Conservation (phyloP, 2,329 filamentous ascomycete species). For the Xylariaceae sp. region DNA sequence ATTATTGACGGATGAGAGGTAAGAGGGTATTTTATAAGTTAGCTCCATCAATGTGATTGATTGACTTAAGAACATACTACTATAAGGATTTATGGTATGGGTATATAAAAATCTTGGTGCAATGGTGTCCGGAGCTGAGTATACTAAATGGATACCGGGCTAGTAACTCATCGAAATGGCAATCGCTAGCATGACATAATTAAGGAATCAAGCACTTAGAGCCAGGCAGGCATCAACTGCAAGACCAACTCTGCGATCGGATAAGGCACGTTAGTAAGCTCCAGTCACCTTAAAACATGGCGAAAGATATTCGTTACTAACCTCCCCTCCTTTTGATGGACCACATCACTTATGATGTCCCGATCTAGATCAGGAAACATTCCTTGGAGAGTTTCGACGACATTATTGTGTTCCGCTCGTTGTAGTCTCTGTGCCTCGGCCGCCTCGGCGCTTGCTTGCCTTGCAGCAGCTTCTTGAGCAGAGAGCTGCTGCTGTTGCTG, state of each 20-base stretch:
- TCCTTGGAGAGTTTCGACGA: slow-evolving; percentile 88
- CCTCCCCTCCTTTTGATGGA: slow-evolving; percentile 92
- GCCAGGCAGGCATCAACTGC: slow-evolving; percentile 85
- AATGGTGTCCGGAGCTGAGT: too few relatives aligned
- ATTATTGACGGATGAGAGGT: too few relatives aligned
- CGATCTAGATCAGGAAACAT: slow-evolving; percentile 97
- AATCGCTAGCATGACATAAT: too few relatives aligned
- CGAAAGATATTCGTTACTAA: slow-evolving; percentile 42
- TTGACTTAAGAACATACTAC: too few relatives aligned
- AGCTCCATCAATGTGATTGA: too few relatives aligned
- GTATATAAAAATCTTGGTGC: too few relatives aligned
- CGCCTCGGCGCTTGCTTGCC: slow-evolving; percentile 84
- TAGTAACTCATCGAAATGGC: too few relatives aligned
- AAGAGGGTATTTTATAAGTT: too few relatives aligned
- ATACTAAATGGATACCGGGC: too few relatives aligned
- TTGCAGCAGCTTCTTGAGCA: slow-evolving; percentile 82
- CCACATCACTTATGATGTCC: slow-evolving; percentile 95
- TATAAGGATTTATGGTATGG: too few relatives aligned
- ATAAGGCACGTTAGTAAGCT: slow-evolving; percentile 13
- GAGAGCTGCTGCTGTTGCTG: slow-evolving; percentile 45
- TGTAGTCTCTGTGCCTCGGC: slow-evolving; percentile 84
- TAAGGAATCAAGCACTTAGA: slow-evolving; percentile 42
- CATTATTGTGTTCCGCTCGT: slow-evolving; percentile 77
- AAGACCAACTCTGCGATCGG: slow-evolving; percentile 61
- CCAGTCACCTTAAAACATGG: slow-evolving; percentile 3